A percentile compares a stretch with the other conserved stretches of the same genome.
Conservation (phyloP, 768 basidiomycete species). For the Tulasnella sp. region DNA sequence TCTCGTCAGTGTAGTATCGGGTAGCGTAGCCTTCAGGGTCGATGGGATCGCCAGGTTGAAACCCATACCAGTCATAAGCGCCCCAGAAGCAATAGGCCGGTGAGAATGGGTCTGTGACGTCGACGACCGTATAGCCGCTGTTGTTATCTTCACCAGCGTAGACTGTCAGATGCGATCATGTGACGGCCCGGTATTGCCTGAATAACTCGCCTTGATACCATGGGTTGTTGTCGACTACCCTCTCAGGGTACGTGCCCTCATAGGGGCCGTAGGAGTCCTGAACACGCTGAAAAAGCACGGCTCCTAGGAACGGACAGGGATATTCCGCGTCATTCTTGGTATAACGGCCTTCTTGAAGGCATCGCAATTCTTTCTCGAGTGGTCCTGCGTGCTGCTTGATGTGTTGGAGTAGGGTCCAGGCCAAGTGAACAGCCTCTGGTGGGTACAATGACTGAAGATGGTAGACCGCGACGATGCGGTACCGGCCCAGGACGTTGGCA, state of each 20-base stretch:
- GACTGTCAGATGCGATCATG: neutral
- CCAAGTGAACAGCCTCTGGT: neutral
- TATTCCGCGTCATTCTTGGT: neutral
- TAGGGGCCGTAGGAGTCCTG: neutral
- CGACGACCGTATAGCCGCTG: neutral
- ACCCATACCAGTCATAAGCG: neutral
- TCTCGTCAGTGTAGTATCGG: neutral
- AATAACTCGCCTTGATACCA: neutral
- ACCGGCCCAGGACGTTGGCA: neutral
- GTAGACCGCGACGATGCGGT: neutral
- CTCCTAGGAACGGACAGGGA: neutral
- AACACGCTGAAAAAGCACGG: neutral
- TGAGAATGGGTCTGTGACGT: neutral
- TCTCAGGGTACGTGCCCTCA: neutral
- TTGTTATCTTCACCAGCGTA: neutral
- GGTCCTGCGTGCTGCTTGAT: neutral
- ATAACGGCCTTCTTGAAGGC: neutral
- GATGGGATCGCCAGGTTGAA: neutral
- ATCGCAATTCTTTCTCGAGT: neutral
- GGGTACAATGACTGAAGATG: neutral
- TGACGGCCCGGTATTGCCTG: too few relatives aligned
- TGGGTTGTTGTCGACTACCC: neutral
- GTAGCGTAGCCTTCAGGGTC: neutral
- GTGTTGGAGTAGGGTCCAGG: neutral
- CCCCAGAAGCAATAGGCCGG: neutral